Evolutionary conservation across 768 basidiomycete genomes (phyloP).

Genomic region (Suillus americanus): DNA sequence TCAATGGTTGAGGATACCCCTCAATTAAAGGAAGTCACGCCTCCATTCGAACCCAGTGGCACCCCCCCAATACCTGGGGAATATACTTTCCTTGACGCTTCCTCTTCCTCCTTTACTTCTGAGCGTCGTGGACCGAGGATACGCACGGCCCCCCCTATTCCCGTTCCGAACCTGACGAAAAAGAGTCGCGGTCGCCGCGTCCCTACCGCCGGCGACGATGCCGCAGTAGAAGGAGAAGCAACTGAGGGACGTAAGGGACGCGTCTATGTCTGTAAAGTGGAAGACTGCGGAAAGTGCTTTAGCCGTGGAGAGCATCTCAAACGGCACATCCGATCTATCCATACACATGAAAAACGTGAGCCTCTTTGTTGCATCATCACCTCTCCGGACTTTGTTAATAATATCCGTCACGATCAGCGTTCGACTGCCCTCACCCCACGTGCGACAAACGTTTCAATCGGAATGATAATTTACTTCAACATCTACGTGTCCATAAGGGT

Average conservation of each 20-base stretch:
- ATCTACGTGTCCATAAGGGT: conserved; percentile 66
- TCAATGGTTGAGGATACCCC: conserved; percentile 28
- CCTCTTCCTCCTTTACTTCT: conserved; percentile 35
- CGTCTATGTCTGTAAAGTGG: conserved; percentile 62
- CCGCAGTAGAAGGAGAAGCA: conserved; percentile 21
- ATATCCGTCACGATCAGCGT: conserved; percentile 48
- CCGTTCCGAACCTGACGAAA: conserved; percentile 77
- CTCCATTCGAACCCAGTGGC: conserved; percentile 11
- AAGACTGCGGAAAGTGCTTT: conserved; percentile 73
- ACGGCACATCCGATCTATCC: conserved; percentile 72
- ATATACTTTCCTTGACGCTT: conserved; percentile 35
- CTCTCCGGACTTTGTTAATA: conserved; percentile 15
- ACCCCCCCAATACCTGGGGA: conserved; percentile 33
- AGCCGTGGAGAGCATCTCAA: conserved; percentile 75
- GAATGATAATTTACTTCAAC: conserved; percentile 80
- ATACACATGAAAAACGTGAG: conserved; percentile 78
- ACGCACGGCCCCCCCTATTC: conserved; percentile 60
- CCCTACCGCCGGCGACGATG: conserved; percentile 45
- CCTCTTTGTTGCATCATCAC: conserved; percentile 13
- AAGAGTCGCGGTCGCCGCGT: conserved; percentile 79
- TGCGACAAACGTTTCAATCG: conserved; percentile 78
- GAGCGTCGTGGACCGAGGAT: conserved; percentile 48
- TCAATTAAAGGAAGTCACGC: conserved; percentile 9
- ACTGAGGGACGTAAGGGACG: conserved; percentile 32
- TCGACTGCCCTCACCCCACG: conserved; percentile 62